Evolutionary conservation across 805 yeast species (phyloP).

Genomic region (Cyberlindnera xishuangbannaensis): DNA sequence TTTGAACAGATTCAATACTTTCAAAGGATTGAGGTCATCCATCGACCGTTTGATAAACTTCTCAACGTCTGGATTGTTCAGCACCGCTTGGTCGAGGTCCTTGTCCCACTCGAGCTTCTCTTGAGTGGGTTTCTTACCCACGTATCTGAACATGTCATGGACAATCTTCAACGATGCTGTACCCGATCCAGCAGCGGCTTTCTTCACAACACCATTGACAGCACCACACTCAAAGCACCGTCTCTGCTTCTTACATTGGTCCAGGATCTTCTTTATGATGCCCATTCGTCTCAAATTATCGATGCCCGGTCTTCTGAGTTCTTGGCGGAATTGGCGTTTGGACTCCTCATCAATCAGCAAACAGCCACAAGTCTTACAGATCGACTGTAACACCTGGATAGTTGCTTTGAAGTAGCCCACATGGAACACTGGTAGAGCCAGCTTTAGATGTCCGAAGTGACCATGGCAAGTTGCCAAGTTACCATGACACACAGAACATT

Average conservation of each 20-base stretch:
- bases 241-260: conserved; percentile 94
- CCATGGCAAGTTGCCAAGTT: conserved; percentile 94
- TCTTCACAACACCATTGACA: conserved; percentile 93
- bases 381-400: conserved; percentile 79
- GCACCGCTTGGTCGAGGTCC: conserved; percentile 71
- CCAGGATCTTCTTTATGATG: conserved; percentile 72
- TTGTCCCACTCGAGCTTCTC: conserved; percentile 86
- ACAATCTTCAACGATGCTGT: conserved; percentile 92
- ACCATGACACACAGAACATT: conserved; percentile 90
- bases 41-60: conserved; percentile 78
- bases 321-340: conserved; percentile 65
- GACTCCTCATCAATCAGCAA: conserved; percentile 68
- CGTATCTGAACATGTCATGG: conserved; percentile 94
- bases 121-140: conserved; percentile 81
- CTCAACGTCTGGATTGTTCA: conserved; percentile 81
- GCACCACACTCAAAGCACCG: conserved; percentile 84
- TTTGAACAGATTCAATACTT: conserved; percentile 81
- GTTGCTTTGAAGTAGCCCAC: conserved; percentile 94
- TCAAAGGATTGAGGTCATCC: conserved; percentile 92
- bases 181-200: conserved; percentile 87
- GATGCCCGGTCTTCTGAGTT: conserved; percentile 78
- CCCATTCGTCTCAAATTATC: conserved; percentile 93
- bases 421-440: conserved; percentile 95
- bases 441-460: conserved; percentile 91
- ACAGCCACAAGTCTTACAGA: conserved; percentile 86